Conservation (phyloP, 2,329 filamentous ascomycete species). For the Lachnellula subtilissima region DNA sequence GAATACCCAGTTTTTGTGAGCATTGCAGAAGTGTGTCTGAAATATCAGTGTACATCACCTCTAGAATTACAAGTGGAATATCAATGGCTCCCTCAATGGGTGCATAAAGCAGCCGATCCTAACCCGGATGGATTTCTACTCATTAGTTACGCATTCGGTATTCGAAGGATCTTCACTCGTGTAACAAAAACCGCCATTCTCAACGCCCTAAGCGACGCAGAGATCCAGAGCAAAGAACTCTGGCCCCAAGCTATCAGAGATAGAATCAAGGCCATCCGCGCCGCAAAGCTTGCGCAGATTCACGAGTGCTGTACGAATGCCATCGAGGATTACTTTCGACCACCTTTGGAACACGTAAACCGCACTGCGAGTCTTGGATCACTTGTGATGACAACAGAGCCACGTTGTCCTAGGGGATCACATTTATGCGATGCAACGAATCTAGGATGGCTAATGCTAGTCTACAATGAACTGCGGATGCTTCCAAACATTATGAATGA, state of each 20-base stretch:
- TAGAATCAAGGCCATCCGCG: slow-evolving; percentile 44
- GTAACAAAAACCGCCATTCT: slow-evolving; percentile 47
- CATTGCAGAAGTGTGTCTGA: slow-evolving; percentile 46
- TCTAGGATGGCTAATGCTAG: slow-evolving; percentile 50
- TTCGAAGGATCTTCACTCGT: slow-evolving; percentile 44
- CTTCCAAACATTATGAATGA: slow-evolving; percentile 37
- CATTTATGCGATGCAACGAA: slow-evolving; percentile 49
- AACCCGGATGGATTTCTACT: slow-evolving; percentile 47
- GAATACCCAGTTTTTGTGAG: slow-evolving; percentile 47
- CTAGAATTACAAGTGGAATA: slow-evolving; percentile 47
- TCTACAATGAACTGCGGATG: slow-evolving; percentile 44
- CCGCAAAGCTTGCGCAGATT: slow-evolving; percentile 47
- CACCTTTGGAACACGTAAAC: slow-evolving; percentile 11
- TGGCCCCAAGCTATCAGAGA: slow-evolving; percentile 46
- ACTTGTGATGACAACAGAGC: slow-evolving; percentile 34
- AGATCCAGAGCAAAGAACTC: slow-evolving; percentile 36
- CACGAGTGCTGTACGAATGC: slow-evolving; percentile 41
- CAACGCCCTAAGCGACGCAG: slow-evolving; percentile 40
- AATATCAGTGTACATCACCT: slow-evolving; percentile 48
- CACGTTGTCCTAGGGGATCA: slow-evolving; percentile 46
- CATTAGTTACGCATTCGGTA: slow-evolving; percentile 50
- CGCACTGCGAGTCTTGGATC: slow-evolving; percentile 19
- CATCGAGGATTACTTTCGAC: slow-evolving; percentile 43
- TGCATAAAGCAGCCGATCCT: slow-evolving; percentile 41
- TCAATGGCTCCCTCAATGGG: slow-evolving; percentile 49